Evolutionary conservation across 164 flowering plant genomes (phyloP).

Genomic region (Magnolia sinica): DNA sequence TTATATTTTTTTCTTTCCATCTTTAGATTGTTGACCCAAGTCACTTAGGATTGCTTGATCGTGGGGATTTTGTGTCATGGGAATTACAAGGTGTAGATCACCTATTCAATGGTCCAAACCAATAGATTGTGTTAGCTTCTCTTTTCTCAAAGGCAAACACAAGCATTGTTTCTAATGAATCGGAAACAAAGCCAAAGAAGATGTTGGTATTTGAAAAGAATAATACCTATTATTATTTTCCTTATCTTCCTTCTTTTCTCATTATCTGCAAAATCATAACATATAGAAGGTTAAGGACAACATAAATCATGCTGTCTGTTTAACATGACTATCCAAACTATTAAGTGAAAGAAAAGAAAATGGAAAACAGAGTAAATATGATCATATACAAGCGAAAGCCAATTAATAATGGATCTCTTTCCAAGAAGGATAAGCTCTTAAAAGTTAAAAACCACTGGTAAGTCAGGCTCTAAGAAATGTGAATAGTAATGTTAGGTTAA

Average conservation of each 20-base stretch:
- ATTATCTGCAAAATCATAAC: background rate
- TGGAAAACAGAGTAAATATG: background rate
- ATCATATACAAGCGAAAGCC: background rate
- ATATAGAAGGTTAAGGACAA: background rate
- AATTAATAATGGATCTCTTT: background rate
- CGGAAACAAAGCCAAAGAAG: background rate
- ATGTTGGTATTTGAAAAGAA: background rate
- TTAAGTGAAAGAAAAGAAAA: background rate
- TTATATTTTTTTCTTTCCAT: background rate
- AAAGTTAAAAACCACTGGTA: background rate
- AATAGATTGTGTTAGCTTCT: background rate
- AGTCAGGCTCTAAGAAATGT: background rate
- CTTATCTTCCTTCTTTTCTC: background rate
- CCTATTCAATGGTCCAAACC: background rate
- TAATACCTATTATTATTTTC: background rate
- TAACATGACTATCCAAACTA: background rate
- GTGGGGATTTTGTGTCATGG: background rate
- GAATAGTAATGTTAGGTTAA: background rate
- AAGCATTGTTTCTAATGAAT: background rate
- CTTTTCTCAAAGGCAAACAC: background rate
- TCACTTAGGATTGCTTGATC: background rate
- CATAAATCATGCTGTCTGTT: background rate
- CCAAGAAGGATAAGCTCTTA: background rate
- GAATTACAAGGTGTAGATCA: background rate
- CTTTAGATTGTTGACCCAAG: background rate